phyloP scores from a whole-genome alignment of 371 early-diverging fungal species.

The Rhizopus stolonifer region DNA sequence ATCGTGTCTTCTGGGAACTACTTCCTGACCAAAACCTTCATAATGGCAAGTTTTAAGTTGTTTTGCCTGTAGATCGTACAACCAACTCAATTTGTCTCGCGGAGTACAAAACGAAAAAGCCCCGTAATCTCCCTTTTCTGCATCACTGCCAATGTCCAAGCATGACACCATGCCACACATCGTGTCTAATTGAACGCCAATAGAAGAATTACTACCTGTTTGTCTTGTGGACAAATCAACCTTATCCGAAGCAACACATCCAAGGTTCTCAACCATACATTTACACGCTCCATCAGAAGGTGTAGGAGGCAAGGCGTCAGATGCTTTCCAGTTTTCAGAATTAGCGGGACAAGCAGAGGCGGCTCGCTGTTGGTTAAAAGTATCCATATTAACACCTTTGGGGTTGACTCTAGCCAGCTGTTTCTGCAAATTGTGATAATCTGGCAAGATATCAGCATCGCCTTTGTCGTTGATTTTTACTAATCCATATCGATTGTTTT shows the following conservation, averaged over 20 bases:
- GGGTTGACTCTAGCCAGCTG: slow-evolving; percentile 42
- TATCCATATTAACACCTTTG: slow-evolving; percentile 50
- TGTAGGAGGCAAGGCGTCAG: slow-evolving; percentile 61
- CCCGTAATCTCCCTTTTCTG: slow-evolving; percentile 56
- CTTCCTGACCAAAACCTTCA: slow-evolving; percentile 37
- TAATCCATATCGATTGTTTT: slow-evolving; percentile 77
- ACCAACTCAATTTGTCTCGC: slow-evolving; percentile 51
- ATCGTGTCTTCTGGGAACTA: slow-evolving; percentile 35
- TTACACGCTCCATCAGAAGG: slow-evolving; percentile 68
- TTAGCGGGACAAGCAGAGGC: slow-evolving; percentile 55
- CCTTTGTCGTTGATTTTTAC: slow-evolving; percentile 52
- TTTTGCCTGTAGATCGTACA: slow-evolving; percentile 35
- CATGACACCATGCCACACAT: slow-evolving; percentile 57
- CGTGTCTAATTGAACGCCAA: slow-evolving; percentile 46
- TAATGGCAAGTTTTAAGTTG: slow-evolving; percentile 34
- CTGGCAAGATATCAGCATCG: slow-evolving; percentile 41
- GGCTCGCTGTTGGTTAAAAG: slow-evolving; percentile 32
- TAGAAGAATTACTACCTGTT: slow-evolving; percentile 8
- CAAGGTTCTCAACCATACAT: slow-evolving; percentile 66
- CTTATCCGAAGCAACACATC: slow-evolving; percentile 57
- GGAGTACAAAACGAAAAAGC: slow-evolving; percentile 55
- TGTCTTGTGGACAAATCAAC: slow-evolving; percentile 17
- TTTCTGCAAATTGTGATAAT: slow-evolving; percentile 49
- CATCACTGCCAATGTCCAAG: slow-evolving; percentile 53
- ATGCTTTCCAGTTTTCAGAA: slow-evolving; percentile 59